phyloP scores from a whole-genome alignment of 441 rosid species.

The Populus hybrid region DNA sequence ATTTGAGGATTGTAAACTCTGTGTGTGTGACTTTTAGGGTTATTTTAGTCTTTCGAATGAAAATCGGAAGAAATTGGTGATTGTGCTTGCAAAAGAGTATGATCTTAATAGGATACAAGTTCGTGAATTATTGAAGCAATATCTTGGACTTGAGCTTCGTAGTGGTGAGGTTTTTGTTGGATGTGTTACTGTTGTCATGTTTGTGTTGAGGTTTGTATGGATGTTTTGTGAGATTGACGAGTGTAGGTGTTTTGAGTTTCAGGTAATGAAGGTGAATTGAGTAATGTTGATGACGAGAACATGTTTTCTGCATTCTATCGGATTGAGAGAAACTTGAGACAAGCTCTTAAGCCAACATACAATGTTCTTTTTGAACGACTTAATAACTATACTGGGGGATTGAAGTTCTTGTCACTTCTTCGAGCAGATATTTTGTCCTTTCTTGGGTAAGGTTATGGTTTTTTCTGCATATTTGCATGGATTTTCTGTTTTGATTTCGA shows the following conservation, averaged over 20 bases:
- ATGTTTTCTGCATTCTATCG: constrained; percentile 68
- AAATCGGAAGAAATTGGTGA: constrained; percentile 54
- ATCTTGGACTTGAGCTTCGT: constrained; percentile 69
- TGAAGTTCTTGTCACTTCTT: constrained; percentile 69
- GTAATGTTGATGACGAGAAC: constrained; percentile 42
- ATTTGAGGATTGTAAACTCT: background rate
- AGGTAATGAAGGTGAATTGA: constrained; percentile 41
- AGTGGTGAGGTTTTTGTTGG: constrained; percentile 32
- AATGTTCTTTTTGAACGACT: constrained; percentile 82
- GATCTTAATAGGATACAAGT: constrained; percentile 72
- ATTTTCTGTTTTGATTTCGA: background rate
- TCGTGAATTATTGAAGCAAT: constrained; percentile 72
- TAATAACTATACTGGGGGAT: constrained; percentile 82
- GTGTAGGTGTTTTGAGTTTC: constrained; percentile 21
- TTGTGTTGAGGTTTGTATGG: background rate
- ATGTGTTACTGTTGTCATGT: background rate
- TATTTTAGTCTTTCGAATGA: constrained; percentile 59
- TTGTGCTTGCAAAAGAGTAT: constrained; percentile 71
- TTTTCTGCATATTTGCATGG: background rate
- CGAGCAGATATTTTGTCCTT: constrained; percentile 78
- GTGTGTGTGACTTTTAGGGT: constrained; percentile 41
- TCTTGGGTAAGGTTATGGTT: constrained; percentile 57
- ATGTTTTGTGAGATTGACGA: constrained; percentile 11
- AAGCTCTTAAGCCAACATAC: constrained; percentile 74
- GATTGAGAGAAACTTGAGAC: constrained; percentile 75